Evolutionary conservation across 2,329 filamentous ascomycete genomes (phyloP).

Genomic region (Juglanconis oblonga): DNA sequence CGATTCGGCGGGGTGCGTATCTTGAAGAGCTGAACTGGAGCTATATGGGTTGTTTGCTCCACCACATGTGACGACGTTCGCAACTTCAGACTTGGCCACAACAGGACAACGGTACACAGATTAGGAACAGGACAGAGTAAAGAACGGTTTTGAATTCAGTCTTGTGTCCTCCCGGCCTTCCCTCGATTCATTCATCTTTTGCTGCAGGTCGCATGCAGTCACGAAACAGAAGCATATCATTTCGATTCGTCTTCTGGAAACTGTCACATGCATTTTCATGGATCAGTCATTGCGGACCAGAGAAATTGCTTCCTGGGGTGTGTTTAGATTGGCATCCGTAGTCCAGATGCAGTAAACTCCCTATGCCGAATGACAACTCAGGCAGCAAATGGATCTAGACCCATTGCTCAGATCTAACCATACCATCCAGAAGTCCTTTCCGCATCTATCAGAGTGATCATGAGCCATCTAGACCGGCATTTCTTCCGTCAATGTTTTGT

Average conservation of each 20-base stretch:
- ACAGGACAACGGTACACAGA: too few relatives aligned
- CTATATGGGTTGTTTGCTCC: not conserved
- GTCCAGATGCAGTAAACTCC: not conserved
- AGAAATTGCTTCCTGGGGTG: conserved; percentile 2
- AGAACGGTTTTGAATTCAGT: too few relatives aligned
- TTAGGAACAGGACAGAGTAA: too few relatives aligned
- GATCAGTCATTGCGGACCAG: not conserved
- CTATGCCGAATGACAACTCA: not conserved
- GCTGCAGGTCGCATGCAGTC: not conserved
- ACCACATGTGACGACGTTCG: not conserved
- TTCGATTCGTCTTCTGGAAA: too few relatives aligned
- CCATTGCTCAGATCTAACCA: conserved; percentile 2
- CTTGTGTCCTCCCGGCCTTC: too few relatives aligned
- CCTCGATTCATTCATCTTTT: too few relatives aligned
- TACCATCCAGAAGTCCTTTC: conserved; percentile 3
- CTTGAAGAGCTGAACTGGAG: not conserved
- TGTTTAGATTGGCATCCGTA: not conserved
- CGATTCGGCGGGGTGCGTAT: not conserved
- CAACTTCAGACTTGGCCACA: too few relatives aligned
- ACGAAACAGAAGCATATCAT: not conserved
- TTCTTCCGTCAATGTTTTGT: not conserved
- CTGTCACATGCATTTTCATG: not conserved
- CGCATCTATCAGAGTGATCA: not conserved
- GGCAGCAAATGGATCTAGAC: conserved; percentile 3
- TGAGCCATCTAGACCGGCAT: not conserved